Conservation (phyloP, 1,284 basidiomycete species). For the Tremellales sp. region DNA sequence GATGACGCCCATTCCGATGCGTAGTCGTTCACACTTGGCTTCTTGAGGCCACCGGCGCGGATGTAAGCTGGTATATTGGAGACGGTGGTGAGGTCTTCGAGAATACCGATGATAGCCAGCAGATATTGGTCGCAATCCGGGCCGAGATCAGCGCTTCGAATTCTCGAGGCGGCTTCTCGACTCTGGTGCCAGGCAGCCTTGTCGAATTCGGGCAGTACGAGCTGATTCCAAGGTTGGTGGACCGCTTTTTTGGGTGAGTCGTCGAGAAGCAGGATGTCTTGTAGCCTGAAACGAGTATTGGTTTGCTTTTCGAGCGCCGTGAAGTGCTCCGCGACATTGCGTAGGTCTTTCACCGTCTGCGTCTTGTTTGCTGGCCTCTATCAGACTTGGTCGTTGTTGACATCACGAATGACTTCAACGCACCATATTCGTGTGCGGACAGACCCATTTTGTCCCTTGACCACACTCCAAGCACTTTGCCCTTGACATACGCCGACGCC, state of each 20-base stretch:
- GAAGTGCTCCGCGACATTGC: constrained; percentile 32
- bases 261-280: constrained; percentile 39
- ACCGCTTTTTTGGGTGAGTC: constrained; percentile 46
- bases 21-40: neutral
- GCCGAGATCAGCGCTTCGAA: neutral
- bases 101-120: constrained; percentile 44
- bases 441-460: constrained; percentile 44
- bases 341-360: constrained; percentile 46
- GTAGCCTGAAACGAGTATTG: constrained; percentile 19
- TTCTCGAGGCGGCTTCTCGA: neutral
- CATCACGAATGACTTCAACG: constrained; percentile 9
- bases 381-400: neutral
- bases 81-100: constrained; percentile 34
- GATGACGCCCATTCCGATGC: neutral
- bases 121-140: constrained; percentile 34
- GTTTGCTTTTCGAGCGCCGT: neutral
- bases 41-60: constrained; percentile 31
- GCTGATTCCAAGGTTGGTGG: constrained; percentile 46
- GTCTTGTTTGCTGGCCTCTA: constrained; percentile 26
- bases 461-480: constrained; percentile 43
- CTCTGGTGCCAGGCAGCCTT: constrained; percentile 17
- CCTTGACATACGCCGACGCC: constrained; percentile 16
- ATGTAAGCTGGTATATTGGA: constrained; percentile 44
- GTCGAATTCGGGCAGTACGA: constrained; percentile 44
- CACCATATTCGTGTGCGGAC: constrained; percentile 29